Evolutionary conservation across 164 flowering plant species (phyloP), one percentile per base, ranked within the genome.

Genomic region (Annona squamosa): DNA sequence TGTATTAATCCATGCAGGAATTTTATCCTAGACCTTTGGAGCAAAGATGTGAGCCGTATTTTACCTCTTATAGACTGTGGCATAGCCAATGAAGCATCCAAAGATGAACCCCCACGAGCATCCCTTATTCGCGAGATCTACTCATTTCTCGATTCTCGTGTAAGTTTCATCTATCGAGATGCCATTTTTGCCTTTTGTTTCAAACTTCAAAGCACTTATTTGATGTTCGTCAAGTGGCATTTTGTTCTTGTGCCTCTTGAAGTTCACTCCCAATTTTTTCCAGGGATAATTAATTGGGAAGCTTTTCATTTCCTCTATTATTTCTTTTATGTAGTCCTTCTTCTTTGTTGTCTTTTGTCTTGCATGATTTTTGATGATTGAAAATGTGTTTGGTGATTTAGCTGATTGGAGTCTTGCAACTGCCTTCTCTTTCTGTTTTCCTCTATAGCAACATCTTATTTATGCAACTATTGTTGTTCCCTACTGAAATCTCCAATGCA

Each of bases 41-140:
- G 85, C 74, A 91, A 87, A 83, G 94, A 96, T 83, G 84, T 88
- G 68, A 85, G 84, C 78, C 91, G 88, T 16, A 84, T 96, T 75
- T 84, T 96, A 80, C 92, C 86, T 71, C 89, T 91, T 57, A 61
- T 84, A 43, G 97, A 91, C 63, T 96, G 98, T 84, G 99, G 98
- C 44, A 86, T 89, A 45, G 71, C 83, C 64, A 87, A 83, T 62
- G 79, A 62, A 68, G 83, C 88, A 72, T 73, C 77, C 5, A 79
- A 83, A 47, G 81, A 84, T 83, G 97, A 90, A 77, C 71, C 82
- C 12, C 82, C 85, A 41, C 84, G 85, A 46, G 82, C 86, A 75
- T 83, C 97, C 76, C 86, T 96, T 67, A 82, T 86, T 65, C 87
- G 98, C 79, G 92, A 91, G 72, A 77, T 92, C 56, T 96, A 87